Conservation (phyloP, 805 yeast species). For the Metschnikowia baotianmanensis region DNA sequence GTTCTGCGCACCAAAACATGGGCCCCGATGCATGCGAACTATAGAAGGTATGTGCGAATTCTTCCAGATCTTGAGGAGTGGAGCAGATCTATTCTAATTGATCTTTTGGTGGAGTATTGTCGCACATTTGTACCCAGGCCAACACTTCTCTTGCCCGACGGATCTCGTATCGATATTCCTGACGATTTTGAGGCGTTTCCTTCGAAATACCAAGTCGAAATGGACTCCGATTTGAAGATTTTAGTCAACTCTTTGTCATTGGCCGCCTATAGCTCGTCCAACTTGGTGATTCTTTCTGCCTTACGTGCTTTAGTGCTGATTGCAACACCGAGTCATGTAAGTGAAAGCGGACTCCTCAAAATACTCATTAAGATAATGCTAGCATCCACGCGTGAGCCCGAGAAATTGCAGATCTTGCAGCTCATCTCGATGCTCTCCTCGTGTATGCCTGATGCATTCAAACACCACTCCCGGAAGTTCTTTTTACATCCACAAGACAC, state of each 20-base stretch:
- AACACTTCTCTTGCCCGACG: conserved; percentile 30
- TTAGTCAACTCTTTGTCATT: conserved; percentile 48
- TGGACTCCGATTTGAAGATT: conserved; percentile 56
- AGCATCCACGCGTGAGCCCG: conserved; percentile 23
- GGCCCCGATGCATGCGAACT: conserved; percentile 70
- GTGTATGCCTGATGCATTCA: conserved; percentile 24
- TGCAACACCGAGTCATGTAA: conserved; percentile 55
- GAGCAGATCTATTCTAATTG: conserved; percentile 60
- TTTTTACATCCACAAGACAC: conserved; percentile 57
- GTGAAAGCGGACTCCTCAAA: conserved; percentile 47
- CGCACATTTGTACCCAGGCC: conserved; percentile 61
- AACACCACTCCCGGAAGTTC: conserved; percentile 44
- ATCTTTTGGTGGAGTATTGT: conserved; percentile 64
- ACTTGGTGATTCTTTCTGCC: conserved; percentile 60
- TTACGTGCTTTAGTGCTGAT: conserved; percentile 55
- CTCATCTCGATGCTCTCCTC: conserved; percentile 30
- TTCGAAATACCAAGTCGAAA: conserved; percentile 32
- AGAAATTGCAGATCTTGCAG: conserved; percentile 41
- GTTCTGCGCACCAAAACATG: conserved; percentile 39
- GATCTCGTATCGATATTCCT: conserved; percentile 37
- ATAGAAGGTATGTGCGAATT: conserved; percentile 52
- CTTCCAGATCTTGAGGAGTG: conserved; percentile 64
- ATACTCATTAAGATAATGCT: conserved; percentile 47
- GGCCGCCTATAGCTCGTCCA: conserved; percentile 51
- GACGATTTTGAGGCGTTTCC: conserved; percentile 29